Evolutionary conservation across 192 early-diverging fungal species (phyloP), one percentile per base, ranked within the genome.

Genomic region (Backusella tarrabulga): DNA sequence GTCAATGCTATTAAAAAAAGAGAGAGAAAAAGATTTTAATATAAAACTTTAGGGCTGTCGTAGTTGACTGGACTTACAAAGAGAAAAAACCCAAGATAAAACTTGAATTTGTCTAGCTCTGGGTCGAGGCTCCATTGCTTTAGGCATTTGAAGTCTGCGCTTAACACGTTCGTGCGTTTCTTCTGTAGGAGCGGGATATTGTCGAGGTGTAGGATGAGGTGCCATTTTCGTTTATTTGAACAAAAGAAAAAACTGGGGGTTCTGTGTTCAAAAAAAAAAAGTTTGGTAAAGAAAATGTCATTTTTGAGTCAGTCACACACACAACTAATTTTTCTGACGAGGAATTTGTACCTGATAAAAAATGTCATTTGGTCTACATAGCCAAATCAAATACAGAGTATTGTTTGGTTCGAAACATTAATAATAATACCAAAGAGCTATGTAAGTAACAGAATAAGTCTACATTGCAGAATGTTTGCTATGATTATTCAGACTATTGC

Each of bases 61-160:
- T 41, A 32, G 4, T 8, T 6, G n/a, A 41, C 3, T 46, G 0
- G 8, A 75, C 42, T 44, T 75, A 75, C 74, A 75, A 34, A 75
- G 41, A 34, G 74, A 34, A 34, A 75, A 1, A 44, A 42, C 74
- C 74, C 74, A 75, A 34, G 60, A 42, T 14, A 75, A 67, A 17
- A 75, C 63, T 44, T 67, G 60, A 3, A 75, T 38, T 15, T 75
- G 63, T 41, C 74, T 63, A 11, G 74, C 74, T 26, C 66, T 40
- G 8, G 66, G 74, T 19, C 29, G 12, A 44, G 74, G 74, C 29
- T 23, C 63, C 74, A 75, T 75, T 35, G 74, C 74, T 29, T 75
- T 29, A 41, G 71, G 71, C 44, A 50, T 72, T 44, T 72, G 71
- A 44, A 72, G 42, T 72, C 71, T 72, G n/a, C 71, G 71, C 41